phyloP scores from a whole-genome alignment of 2,329 filamentous ascomycete species.

The Xylariaceae sp. region DNA sequence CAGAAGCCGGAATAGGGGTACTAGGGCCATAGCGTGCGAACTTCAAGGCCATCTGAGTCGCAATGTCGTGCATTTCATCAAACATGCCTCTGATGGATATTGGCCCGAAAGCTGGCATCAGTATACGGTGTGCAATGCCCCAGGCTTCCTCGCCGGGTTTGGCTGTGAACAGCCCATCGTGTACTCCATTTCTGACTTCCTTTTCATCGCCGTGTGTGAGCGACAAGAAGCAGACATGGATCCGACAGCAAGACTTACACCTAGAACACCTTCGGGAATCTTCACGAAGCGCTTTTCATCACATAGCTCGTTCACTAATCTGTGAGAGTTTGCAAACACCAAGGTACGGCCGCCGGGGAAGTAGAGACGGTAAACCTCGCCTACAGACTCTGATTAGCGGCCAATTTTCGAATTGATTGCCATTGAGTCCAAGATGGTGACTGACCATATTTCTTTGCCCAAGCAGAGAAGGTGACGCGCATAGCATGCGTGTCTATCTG shows the following conservation, averaged over 20 bases:
- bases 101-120: constrained; percentile 53
- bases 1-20: constrained; percentile 49
- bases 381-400: constrained; percentile 32
- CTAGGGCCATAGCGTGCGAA: constrained; percentile 61
- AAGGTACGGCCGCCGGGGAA: constrained; percentile 41
- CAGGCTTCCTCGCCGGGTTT: constrained; percentile 54
- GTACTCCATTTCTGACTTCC: constrained; percentile 56
- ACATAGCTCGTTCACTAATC: constrained; percentile 59
- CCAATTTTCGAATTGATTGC: constrained; percentile 4
- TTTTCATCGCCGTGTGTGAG: constrained; percentile 15
- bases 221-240: neutral
- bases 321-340: constrained; percentile 50
- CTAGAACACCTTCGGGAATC: constrained; percentile 44
- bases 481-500: constrained; percentile 60
- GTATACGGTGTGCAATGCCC: constrained; percentile 40
- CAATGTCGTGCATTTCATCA: constrained; percentile 64
- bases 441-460: constrained; percentile 64
- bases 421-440: neutral
- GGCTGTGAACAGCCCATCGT: constrained; percentile 66
- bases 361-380: constrained; percentile 57
- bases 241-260: constrained; percentile 23
- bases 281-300: constrained; percentile 66
- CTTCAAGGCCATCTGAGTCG: constrained; percentile 62
- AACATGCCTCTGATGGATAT: constrained; percentile 66
- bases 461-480: constrained; percentile 47